Conservation (phyloP, 2,329 filamentous ascomycete species). For the Trichoderma endophyticum region DNA sequence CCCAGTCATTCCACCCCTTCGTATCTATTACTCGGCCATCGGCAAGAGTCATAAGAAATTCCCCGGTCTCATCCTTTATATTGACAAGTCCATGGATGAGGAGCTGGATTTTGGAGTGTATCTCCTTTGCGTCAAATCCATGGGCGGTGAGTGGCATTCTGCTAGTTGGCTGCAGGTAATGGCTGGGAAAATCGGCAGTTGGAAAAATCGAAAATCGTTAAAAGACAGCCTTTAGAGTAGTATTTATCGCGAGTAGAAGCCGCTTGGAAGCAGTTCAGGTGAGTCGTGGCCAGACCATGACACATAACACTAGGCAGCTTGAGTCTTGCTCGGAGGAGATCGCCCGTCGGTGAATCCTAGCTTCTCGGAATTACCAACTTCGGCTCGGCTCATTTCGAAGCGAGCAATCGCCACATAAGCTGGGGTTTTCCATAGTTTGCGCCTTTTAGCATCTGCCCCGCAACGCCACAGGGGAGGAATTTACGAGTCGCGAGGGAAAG, state of each 20-base stretch:
- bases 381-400: slow-evolving; percentile 10
- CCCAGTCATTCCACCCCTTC: slow-evolving; percentile 14
- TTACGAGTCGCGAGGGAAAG: not conserved
- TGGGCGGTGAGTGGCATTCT: not conserved
- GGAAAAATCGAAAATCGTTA: not conserved
- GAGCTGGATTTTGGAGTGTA: slow-evolving; percentile 10
- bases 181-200: not conserved
- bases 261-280: not conserved
- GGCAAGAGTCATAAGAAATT: slow-evolving; percentile 9
- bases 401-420: not conserved
- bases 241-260: not conserved
- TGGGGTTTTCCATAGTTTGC: not conserved
- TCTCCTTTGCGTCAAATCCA: not conserved
- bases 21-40: slow-evolving; percentile 12
- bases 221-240: not conserved
- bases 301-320: not conserved
- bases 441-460: not conserved
- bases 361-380: not conserved
- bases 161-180: not conserved
- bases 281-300: not conserved
- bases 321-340: not conserved
- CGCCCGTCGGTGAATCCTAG: not conserved
- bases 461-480: not conserved
- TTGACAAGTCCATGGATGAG: slow-evolving; percentile 4
- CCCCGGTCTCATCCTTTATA: slow-evolving; percentile 6